phyloP scores from a whole-genome alignment of 2,329 filamentous ascomycete genomes.

The Penicillium expansum region DNA sequence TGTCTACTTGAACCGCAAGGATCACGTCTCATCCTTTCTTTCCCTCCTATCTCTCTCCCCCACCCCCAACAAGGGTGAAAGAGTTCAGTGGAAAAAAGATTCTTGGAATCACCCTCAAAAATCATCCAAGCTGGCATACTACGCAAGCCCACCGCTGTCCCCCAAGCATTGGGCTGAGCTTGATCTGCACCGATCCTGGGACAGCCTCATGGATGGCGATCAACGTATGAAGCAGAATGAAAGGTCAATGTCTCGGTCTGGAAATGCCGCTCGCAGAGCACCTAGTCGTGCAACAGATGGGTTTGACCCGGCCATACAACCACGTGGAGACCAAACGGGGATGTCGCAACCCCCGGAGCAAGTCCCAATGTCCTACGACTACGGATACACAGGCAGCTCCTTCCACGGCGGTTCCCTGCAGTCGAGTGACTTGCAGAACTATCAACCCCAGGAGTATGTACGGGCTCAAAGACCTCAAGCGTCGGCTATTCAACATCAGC shows the following conservation, averaged over 20 bases:
- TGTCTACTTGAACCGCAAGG: conserved; percentile 10
- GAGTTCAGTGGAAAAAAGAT: neutral
- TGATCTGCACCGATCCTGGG: conserved; percentile 56
- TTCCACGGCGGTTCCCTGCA: conserved; percentile 48
- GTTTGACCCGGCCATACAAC: conserved; percentile 35
- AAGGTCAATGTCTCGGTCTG: conserved; percentile 54
- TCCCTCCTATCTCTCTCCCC: neutral
- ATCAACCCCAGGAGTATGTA: conserved; percentile 62
- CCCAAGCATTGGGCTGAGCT: conserved; percentile 60
- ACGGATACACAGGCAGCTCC: conserved; percentile 57
- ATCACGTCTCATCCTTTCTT: conserved; percentile 2
- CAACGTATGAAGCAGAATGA: conserved; percentile 72
- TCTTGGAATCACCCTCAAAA: neutral
- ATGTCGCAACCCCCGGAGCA: conserved; percentile 38
- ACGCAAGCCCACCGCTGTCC: conserved; percentile 61
- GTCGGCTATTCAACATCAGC: conserved; percentile 29
- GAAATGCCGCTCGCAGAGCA: conserved; percentile 51
- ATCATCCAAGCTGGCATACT: conserved; percentile 61
- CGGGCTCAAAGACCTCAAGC: conserved; percentile 37
- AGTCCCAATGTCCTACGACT: conserved; percentile 42
- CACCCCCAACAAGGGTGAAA: neutral
- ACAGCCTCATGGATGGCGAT: conserved; percentile 72
- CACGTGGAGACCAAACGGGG: conserved; percentile 37
- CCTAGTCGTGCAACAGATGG: conserved; percentile 49
- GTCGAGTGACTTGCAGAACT: conserved; percentile 55